Conservation (phyloP, 371 early-diverging fungal genomes). For the Paraphysoderma sedebokerense region DNA sequence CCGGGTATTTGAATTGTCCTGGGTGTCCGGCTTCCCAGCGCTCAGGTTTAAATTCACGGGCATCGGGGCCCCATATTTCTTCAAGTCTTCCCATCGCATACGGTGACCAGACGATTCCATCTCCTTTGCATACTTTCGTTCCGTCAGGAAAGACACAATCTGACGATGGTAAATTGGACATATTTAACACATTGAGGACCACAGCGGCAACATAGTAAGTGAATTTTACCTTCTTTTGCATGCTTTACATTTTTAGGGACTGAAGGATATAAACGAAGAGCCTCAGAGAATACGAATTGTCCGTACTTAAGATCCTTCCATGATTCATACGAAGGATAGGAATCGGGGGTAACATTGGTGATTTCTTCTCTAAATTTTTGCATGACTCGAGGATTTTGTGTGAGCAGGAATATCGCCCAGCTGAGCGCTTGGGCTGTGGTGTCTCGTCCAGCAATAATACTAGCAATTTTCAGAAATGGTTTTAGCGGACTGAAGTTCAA, state of each 20-base stretch:
- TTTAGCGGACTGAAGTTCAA: not conserved
- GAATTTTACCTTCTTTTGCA: too few species aligned
- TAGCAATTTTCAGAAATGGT: not conserved
- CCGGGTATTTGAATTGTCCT: slow-evolving; percentile 1
- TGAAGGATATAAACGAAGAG: slow-evolving; percentile 48
- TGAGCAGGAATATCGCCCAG: slow-evolving; percentile 46
- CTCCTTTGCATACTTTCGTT: slow-evolving; percentile 31
- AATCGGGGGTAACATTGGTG: slow-evolving; percentile 9
- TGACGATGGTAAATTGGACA: too few species aligned
- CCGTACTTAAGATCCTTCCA: slow-evolving; percentile 32
- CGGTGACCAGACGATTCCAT: slow-evolving; percentile 27
- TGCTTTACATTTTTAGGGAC: too few species aligned
- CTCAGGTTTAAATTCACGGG: slow-evolving; percentile 35
- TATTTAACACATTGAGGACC: too few species aligned
- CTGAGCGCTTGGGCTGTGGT: slow-evolving; percentile 53
- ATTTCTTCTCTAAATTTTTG: slow-evolving; percentile 37
- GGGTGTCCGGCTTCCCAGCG: slow-evolving; percentile 28
- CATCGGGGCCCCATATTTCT: slow-evolving; percentile 39
- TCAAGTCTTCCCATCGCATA: slow-evolving; percentile 30
- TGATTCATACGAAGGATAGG: slow-evolving; percentile 6
- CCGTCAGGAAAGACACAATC: slow-evolving; percentile 56
- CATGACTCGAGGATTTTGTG: slow-evolving; percentile 30
- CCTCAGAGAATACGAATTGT: slow-evolving; percentile 45
- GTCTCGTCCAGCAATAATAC: slow-evolving; percentile 28
- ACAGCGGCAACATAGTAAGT: too few species aligned